These are phyloP conservation scores for Ceratobasidium sp. DNA, from an alignment of 1,284 basidiomycete genomes.

Conservation along the genomic window DNA sequence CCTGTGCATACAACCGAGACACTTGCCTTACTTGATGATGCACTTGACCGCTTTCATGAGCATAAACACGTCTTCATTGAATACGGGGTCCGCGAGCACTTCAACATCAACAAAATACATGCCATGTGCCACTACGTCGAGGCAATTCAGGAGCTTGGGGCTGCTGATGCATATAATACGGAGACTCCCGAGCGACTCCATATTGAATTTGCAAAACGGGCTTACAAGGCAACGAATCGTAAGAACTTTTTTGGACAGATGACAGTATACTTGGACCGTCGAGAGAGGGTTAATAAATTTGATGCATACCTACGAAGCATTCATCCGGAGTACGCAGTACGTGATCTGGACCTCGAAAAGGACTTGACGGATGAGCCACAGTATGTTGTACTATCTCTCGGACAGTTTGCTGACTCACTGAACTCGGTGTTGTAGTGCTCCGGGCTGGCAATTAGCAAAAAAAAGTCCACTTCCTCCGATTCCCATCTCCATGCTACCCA, in stretches of 20 bases:
- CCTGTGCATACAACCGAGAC: constrained; percentile 42
- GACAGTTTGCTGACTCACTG: too few relatives aligned
- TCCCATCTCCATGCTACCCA: background rate
- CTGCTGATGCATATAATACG: constrained; percentile 32
- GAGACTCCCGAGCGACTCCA: constrained; percentile 41
- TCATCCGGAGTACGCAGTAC: too few relatives aligned
- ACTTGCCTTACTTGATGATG: constrained; percentile 38
- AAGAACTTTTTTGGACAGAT: constrained; percentile 18
- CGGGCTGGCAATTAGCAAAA: constrained; percentile 13
- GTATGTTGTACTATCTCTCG: too few relatives aligned
- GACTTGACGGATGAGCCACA: too few relatives aligned
- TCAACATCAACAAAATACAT: constrained; percentile 39
- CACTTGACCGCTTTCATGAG: constrained; percentile 44
- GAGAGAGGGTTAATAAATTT: too few relatives aligned
- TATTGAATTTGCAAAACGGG: constrained; percentile 38
- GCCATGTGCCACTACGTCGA: constrained; percentile 30
- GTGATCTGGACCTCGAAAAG: too few relatives aligned
- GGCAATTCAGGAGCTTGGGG: constrained; percentile 30
- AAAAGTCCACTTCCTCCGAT: constrained; percentile 9
- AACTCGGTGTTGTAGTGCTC: background rate
- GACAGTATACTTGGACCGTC: too few relatives aligned
- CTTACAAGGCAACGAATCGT: constrained; percentile 38
- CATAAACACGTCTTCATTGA: constrained; percentile 45
- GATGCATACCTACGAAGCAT: too few relatives aligned
- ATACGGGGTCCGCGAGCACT: constrained; percentile 37